These are phyloP conservation scores for Ceratocystis cacaofunesta DNA, from an alignment of 2,329 filamentous ascomycete genomes.

Conservation along the genomic window DNA sequence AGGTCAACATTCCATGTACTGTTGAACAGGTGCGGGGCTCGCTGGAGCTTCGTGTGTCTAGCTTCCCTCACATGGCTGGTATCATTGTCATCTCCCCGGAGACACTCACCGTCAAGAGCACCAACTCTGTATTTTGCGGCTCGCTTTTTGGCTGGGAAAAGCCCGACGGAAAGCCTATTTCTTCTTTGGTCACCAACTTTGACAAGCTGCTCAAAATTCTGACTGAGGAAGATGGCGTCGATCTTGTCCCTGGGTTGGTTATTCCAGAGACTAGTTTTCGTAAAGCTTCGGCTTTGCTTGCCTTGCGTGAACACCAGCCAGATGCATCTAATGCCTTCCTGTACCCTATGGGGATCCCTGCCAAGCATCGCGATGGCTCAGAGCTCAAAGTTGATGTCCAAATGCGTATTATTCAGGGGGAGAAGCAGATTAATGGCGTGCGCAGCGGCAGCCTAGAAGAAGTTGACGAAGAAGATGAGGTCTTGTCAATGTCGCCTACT, in stretches of 20 bases:
- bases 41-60: constrained; percentile 68
- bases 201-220: constrained; percentile 69
- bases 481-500: neutral
- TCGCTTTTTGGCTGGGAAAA: constrained; percentile 81
- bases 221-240: constrained; percentile 71
- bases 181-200: constrained; percentile 70
- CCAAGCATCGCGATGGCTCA: constrained; percentile 76
- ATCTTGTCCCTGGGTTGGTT: constrained; percentile 82
- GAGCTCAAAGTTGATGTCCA: constrained; percentile 91
- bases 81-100: constrained; percentile 83
- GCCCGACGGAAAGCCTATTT: constrained; percentile 66
- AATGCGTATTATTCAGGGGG: constrained; percentile 89
- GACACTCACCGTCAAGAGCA: constrained; percentile 69
- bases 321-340: constrained; percentile 69
- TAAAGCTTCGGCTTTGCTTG: constrained; percentile 69
- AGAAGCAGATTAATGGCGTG: constrained; percentile 47
- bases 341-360: constrained; percentile 68
- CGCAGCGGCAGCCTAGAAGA: constrained; percentile 49
- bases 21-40: constrained; percentile 58
- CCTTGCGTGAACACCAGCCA: constrained; percentile 65
- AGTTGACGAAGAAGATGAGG: constrained; percentile 33
- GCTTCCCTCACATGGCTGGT: constrained; percentile 92
- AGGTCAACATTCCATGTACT: constrained; percentile 70
- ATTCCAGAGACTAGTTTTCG: constrained; percentile 93
- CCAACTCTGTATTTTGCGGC: constrained; percentile 86